phyloP scores from a whole-genome alignment of 2,329 filamentous ascomycete genomes.

The Apiospora malaysiana region DNA sequence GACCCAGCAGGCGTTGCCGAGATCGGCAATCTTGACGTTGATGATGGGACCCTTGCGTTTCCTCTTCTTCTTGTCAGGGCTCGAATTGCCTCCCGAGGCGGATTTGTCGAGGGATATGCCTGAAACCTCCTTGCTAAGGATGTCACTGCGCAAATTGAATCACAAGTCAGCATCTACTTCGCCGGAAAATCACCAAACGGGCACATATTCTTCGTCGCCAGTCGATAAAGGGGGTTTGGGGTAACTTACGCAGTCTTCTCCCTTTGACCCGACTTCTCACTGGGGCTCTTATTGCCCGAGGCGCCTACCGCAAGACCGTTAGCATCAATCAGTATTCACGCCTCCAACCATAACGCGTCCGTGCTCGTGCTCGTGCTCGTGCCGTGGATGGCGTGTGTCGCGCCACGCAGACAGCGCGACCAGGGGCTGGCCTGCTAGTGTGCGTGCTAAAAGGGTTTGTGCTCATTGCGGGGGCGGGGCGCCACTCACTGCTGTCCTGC shows the following conservation, averaged over 20 bases:
- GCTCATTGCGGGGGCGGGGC: conserved; percentile 12
- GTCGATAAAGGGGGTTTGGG: neutral
- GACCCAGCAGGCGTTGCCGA: conserved; percentile 98
- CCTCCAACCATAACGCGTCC: neutral
- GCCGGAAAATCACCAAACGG: too few relatives aligned
- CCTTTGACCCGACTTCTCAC: conserved; percentile 77
- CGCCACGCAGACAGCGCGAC: neutral
- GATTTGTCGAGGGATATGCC: conserved; percentile 90
- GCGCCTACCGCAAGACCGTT: neutral
- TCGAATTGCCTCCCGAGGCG: conserved; percentile 42
- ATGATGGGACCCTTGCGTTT: conserved; percentile 69
- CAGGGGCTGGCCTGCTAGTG: conserved; percentile 2
- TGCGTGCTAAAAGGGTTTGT: conserved; percentile 12
- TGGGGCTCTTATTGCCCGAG: conserved; percentile 49
- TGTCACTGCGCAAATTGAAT: conserved; percentile 62
- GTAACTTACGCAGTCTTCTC: conserved; percentile 89
- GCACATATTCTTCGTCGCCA: neutral
- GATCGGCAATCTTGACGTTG: conserved; percentile 97
- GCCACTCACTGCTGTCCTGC: conserved; percentile 71
- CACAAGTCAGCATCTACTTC: neutral
- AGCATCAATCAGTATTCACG: too few relatives aligned
- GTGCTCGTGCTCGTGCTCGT: conserved; percentile 15
- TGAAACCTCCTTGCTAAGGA: conserved; percentile 90
- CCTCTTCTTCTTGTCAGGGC: conserved; percentile 70
- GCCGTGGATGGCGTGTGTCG: neutral